Evolutionary conservation across 208 protist genomes (phyloP), one percentile per base, ranked within the genome.

Genomic region (Lotmaria passim): DNA sequence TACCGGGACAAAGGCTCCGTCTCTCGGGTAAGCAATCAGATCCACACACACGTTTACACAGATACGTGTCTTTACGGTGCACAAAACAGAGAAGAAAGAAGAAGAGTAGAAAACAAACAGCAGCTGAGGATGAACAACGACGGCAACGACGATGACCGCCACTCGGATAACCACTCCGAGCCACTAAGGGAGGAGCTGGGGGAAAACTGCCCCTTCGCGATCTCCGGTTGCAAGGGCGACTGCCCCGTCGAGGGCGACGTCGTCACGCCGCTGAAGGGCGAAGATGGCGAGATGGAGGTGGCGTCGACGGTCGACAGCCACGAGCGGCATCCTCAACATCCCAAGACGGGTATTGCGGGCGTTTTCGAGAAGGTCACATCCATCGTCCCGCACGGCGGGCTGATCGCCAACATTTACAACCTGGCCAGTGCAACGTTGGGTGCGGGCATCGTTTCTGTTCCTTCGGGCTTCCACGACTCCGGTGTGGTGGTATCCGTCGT

Each of bases 391-490:
- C 77, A 89, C 65, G 90, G 92, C 41, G 90, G 89, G 19, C 21
- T 90, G 8, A 23, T 90, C 1, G 77, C 87, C 14, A 83, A 73
- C 66, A 57, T 86, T 17, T 91, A 91, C 75, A 96, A 89, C 60
- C 75, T 96, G 24, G 85, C 82, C 4, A 85, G 75, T 41, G 79
- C 82, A 17, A 93, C 86, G n/a, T 77, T 96, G 19, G 92, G 92
- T 43, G 89, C 89, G 15, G 87, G 89, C 19, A 93, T 94, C 62
- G 69, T 95, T 14, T 72, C 84, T 2, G 70, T 96, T 10, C 83
- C 92, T 26, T 81, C 78, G 30, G 89, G 75, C 33, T 93, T 95
- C 43, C 67, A 81, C 58, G 55, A 79, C 52, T 89, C 79, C 26
- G 92, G 92, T 33, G 75, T 95, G 36, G 63, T 88, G 38, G 66